These are phyloP conservation scores for Globisporangium sylvaticum DNA, from an alignment of 352 stramenopile genomes.

Conservation along the genomic window DNA sequence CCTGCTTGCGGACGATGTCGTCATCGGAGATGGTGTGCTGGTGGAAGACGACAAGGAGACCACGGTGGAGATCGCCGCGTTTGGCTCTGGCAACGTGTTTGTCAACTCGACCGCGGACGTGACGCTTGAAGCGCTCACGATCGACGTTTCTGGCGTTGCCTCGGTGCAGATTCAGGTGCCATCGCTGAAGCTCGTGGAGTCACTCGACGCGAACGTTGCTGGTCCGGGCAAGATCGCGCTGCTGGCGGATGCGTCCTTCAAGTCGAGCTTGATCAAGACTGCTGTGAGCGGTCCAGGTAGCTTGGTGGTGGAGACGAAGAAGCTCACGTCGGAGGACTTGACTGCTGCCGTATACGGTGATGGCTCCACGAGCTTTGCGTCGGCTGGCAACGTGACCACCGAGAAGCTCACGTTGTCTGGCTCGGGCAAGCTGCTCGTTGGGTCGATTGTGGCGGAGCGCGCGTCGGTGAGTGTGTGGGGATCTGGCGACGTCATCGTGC, in stretches of 20 bases:
- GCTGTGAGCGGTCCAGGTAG: constrained; percentile 28
- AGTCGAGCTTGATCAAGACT: constrained; percentile 22
- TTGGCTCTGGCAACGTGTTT: constrained; percentile 38
- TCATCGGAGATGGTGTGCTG: constrained; percentile 42
- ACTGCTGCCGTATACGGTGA: constrained; percentile 45
- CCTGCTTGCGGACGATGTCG: constrained; percentile 32
- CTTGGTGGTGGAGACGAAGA: constrained; percentile 34
- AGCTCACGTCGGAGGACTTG: constrained; percentile 31
- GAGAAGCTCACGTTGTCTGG: constrained; percentile 48
- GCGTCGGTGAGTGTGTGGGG: constrained; percentile 40
- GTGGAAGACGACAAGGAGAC: constrained; percentile 29
- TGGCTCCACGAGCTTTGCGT: constrained; percentile 37
- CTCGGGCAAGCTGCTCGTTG: constrained; percentile 34
- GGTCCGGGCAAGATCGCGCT: constrained; percentile 34
- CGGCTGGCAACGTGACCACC: constrained; percentile 33
- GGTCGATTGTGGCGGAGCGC: constrained; percentile 36
- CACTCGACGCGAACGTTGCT: constrained; percentile 36
- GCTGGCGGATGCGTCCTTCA: constrained; percentile 23
- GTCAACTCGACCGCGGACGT: constrained; percentile 26
- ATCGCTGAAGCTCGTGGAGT: constrained; percentile 17
- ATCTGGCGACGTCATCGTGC: constrained; percentile 33
- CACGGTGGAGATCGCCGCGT: constrained; percentile 37
- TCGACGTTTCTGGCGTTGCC: constrained; percentile 34
- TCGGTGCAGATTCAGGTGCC: constrained; percentile 30
- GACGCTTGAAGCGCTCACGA: constrained; percentile 27